A percentile compares a stretch with the other conserved stretches of the same genome.
Conservation (phyloP, 208 protist species). For the Acanthamoeba castellanii region DNA sequence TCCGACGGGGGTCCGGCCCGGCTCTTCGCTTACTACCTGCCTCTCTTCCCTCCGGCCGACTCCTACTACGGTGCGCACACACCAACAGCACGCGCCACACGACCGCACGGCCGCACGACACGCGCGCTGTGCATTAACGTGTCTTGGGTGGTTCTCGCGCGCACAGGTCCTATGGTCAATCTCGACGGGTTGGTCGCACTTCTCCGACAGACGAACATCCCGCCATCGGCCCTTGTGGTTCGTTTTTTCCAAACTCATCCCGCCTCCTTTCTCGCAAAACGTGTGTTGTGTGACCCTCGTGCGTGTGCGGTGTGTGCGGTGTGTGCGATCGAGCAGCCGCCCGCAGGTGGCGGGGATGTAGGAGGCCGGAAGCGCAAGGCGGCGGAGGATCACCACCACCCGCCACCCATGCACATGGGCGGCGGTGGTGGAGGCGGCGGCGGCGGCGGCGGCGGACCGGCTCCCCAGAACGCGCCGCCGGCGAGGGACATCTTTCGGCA, state of each 20-base stretch:
- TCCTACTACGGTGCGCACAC: not conserved
- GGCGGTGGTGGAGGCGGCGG: not conserved
- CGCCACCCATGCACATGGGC: not conserved
- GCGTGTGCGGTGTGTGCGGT: not conserved
- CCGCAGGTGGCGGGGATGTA: not conserved
- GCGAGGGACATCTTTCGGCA: constrained; percentile 47
- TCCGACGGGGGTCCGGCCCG: not conserved
- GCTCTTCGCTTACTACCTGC: not conserved
- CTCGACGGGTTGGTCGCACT: not conserved
- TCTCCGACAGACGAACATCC: not conserved
- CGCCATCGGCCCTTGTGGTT: not conserved
- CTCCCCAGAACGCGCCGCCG: constrained; percentile 48
- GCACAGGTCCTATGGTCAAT: not conserved
- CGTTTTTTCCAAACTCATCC: not conserved
- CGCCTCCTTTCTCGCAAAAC: too few species aligned
- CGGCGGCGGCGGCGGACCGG: not conserved
- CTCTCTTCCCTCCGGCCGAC: constrained; percentile 14
- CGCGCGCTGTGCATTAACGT: not conserved
- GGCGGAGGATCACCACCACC: not conserved
- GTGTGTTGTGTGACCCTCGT: too few species aligned
- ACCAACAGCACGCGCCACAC: too few species aligned
- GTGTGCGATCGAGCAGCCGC: not conserved
- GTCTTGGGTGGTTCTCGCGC: not conserved
- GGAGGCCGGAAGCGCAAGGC: not conserved
- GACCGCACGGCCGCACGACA: not conserved